Conservation (phyloP, 164 flowering plant genomes). For the Vitis rupestris region DNA sequence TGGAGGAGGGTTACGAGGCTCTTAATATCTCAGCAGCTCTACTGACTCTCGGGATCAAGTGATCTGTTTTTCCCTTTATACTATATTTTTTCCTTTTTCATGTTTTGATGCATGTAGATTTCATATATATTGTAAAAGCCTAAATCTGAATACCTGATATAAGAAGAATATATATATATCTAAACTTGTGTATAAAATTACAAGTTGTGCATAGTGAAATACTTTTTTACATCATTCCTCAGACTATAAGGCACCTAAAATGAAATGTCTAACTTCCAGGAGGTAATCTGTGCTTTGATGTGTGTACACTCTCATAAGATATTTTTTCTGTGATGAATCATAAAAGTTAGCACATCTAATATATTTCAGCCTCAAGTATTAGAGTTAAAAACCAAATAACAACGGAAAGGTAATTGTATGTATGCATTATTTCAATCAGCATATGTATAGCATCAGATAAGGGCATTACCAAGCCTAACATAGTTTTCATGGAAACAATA, state of each 20-base stretch:
- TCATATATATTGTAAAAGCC: neutral
- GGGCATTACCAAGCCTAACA: neutral
- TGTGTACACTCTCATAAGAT: too few relatives aligned
- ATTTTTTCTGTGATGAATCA: neutral
- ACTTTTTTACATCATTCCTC: neutral
- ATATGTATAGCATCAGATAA: neutral
- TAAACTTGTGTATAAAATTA: too few relatives aligned
- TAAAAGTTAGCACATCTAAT: neutral
- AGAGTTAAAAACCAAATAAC: neutral
- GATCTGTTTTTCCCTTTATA: neutral
- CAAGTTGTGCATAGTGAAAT: neutral
- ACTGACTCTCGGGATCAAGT: conserved; percentile 33
- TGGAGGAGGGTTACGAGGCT: conserved; percentile 31
- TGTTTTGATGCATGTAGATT: neutral
- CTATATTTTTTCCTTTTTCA: neutral
- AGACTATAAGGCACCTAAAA: neutral
- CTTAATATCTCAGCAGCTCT: conserved; percentile 47
- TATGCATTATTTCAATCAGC: neutral
- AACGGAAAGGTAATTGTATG: neutral
- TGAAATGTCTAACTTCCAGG: neutral
- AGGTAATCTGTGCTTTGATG: neutral
- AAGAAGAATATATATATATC: neutral
- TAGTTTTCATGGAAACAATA: too few relatives aligned
- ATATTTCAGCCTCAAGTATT: neutral
- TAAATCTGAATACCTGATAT: conserved; percentile 2